Base-by-base conservation (phyloP, 192 early-diverging fungal species). In the Powellomyces hirtus region DNA sequence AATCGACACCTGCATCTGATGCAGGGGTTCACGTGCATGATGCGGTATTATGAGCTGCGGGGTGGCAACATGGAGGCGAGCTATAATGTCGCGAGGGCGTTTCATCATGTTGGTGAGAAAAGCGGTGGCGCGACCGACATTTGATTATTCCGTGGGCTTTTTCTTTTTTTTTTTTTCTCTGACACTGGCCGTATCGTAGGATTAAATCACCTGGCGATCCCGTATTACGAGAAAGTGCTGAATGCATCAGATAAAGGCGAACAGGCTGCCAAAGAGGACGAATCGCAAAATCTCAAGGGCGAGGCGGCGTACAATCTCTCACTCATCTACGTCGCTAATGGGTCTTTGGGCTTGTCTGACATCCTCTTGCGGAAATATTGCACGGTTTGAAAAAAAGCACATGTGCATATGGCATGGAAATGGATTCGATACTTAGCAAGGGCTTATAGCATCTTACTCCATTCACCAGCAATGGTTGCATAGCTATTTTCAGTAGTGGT, bases 301-400 rank as follows among this genome's bases (percentile, higher is more conserved):
- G 96, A 98, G 70, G 90, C 92, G 0, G 97, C 95, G 26, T 98
- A 95, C 74, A 99, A 99, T 64, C 74, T 97, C 59, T 83, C 89
- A 40, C 66, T 84, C 34, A 92, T 99, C 24, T 95, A 94, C 61
- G 65, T 89, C 30, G 62, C 77, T 29, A 91, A 84, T 37, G 95
- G 95, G 2, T 84, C 90, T 6, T 64, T 80, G 55, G 82, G 75
- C 13, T 77, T 92, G 60, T 91, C 95, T 0, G 80, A 89, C 57
- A 73, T 81, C 0, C 38, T 98, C 31, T 79, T 96, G 65, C 70
- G 64, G 27, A 83, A 91, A 71, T 90, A 92, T 75, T 92, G 93
- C 71, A 86, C 87, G 11, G 77, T 97, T 50, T 90, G n/a, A n/a
- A n/a, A n/a, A n/a, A n/a, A n/a, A n/a, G n/a, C n/a, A n/a, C n/a